Evolutionary conservation across 208 protist species (phyloP).

Genomic region (Vickermania spadyakhi): DNA sequence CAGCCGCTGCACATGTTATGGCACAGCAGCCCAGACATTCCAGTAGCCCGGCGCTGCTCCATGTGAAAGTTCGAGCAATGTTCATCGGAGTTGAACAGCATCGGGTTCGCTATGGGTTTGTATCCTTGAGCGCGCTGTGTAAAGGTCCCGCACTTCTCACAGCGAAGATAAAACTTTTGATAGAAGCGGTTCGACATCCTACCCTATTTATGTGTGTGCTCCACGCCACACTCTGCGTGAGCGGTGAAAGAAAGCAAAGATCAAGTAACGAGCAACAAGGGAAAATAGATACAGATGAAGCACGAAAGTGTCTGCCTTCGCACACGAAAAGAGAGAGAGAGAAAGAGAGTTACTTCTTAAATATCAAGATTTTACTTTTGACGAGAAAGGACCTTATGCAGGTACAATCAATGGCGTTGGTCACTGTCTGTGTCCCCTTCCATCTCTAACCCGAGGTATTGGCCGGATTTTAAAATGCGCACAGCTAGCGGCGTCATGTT

Average conservation of each 20-base stretch:
- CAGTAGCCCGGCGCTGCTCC: slow-evolving; percentile 53
- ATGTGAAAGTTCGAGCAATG: slow-evolving; percentile 75
- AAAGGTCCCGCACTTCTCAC: slow-evolving; percentile 49
- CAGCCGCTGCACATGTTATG: slow-evolving; percentile 58
- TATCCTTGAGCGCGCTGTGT: slow-evolving; percentile 71
- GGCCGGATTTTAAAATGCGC: slow-evolving; percentile 23
- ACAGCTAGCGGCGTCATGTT: slow-evolving; percentile 39
- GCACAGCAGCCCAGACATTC: slow-evolving; percentile 45
- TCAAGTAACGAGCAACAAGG: no score
- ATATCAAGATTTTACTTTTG: no score
- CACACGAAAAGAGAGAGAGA: no score
- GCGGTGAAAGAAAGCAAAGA: no score
- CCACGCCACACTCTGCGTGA: no score
- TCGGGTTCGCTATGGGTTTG: slow-evolving; percentile 75
- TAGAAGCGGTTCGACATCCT: slow-evolving; percentile 81
- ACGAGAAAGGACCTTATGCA: no score
- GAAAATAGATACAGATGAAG: no score
- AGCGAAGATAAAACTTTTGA: slow-evolving; percentile 71
- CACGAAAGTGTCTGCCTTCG: no score
- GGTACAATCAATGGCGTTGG: no score
- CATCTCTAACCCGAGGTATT: slow-evolving; percentile 53
- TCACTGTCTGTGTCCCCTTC: no score
- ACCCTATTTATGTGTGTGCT: no score
- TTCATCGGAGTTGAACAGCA: slow-evolving; percentile 76
- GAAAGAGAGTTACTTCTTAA: no score